A percentile compares a stretch with the other conserved stretches of the same genome.
These are phyloP conservation scores for Paecilomyces sp. DNA, from an alignment of 2,329 filamentous ascomycete genomes.

Conservation along the genomic window DNA sequence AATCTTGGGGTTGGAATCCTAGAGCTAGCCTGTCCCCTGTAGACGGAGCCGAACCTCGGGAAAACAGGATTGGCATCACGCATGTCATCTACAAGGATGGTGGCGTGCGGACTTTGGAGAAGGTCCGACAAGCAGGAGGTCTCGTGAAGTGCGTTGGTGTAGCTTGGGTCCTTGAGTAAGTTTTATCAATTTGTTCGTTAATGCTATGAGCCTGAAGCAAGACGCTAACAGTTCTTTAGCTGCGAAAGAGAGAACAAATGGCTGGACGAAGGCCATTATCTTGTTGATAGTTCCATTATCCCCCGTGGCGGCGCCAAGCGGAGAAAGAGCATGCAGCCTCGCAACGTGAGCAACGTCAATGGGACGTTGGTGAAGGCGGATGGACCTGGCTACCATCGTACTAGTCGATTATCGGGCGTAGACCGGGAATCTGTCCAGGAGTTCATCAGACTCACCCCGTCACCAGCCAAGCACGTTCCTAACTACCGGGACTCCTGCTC, in stretches of 20 bases:
- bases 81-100: slow-evolving; percentile 91
- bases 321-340: slow-evolving; percentile 76
- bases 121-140: slow-evolving; percentile 64
- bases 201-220: neutral
- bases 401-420: slow-evolving; percentile 17
- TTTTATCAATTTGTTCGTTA: slow-evolving; percentile 14
- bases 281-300: slow-evolving; percentile 59
- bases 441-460: slow-evolving; percentile 26
- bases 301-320: slow-evolving; percentile 65
- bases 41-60: slow-evolving; percentile 23
- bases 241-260: slow-evolving; percentile 71
- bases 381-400: slow-evolving; percentile 25
- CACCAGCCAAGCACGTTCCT: slow-evolving; percentile 9
- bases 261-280: slow-evolving; percentile 66
- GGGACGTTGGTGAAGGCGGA: slow-evolving; percentile 33
- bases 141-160: slow-evolving; percentile 81
- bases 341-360: slow-evolving; percentile 61
- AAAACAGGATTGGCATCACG: slow-evolving; percentile 63
- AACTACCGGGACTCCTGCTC: slow-evolving; percentile 1
- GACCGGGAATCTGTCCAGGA: slow-evolving; percentile 23
- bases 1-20: slow-evolving; percentile 70
- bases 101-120: slow-evolving; percentile 70
- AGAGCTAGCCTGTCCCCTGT: slow-evolving; percentile 31
- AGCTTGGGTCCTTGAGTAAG: slow-evolving; percentile 82
- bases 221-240: slow-evolving; percentile 33